Evolutionary conservation across 1,139 yeast species (phyloP), one percentile per base, ranked within the genome.

Genomic region (Suhomyces panamericanus): DNA sequence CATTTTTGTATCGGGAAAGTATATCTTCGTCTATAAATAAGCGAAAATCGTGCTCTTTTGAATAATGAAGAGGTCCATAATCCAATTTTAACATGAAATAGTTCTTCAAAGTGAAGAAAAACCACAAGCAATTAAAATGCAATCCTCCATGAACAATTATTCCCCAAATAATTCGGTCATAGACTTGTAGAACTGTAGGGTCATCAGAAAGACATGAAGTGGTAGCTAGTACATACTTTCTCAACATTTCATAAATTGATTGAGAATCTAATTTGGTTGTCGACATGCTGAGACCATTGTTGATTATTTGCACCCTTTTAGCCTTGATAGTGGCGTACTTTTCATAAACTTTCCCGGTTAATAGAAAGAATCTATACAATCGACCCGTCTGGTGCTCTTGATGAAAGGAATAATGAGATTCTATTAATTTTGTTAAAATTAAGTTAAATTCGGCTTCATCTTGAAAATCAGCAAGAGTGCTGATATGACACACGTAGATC

Each of bases 91-190:
- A 43, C 30, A 49, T 50, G 41, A 54, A 63, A 41, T 64, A 62
- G 40, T 67, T 65, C 38, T 60, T 57, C 30, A 75, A 46, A 22
- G 57, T 58, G 32, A 59, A 59, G 47, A 76, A 70, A 35, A 73
- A 63, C 77, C 78, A 73, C 15, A 77, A 51, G 1, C 68, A 56
- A 36, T 66, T 66, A 3, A 76, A 32, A 49, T 73, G 77, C 20
- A 68, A 57, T 0, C 77, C 78, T 10, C 82, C 83, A 44, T 61
- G 65, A 46, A 76, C 51, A 11, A 74, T 38, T 4, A 77, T 48
- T 0, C 71, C 73, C 65, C 73, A 68, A 2, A 75, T 41, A 0
- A 78, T 58, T 16, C 67, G 55, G 38, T 74, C 70, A 43, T 69
- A 67, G 0, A 72, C 46, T 2, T 48, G 41, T 4, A 65, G 49